Conservation (phyloP, 2,329 filamentous ascomycete species). For the Verticillium klebahnii region DNA sequence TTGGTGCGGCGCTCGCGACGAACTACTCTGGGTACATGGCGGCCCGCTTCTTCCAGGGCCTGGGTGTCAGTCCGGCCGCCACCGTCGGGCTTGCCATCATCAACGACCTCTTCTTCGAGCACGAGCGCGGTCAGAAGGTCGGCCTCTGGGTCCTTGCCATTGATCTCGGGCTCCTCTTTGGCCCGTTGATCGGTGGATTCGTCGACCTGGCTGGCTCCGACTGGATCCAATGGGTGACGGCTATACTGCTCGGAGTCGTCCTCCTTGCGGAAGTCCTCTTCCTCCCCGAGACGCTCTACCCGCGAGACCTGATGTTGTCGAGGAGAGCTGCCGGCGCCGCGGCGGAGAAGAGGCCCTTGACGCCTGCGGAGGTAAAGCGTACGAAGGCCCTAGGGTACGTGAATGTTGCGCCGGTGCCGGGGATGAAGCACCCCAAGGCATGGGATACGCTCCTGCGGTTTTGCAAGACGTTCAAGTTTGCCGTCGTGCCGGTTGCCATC, state of each 20-base stretch:
- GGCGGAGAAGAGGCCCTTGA: constrained; percentile 3
- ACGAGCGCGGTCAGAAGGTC: constrained; percentile 49
- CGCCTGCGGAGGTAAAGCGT: constrained; percentile 19
- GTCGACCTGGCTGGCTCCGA: constrained; percentile 38
- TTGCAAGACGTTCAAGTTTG: constrained; percentile 39
- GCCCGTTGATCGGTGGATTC: constrained; percentile 42
- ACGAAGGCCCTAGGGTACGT: constrained; percentile 39
- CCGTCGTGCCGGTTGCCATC: constrained; percentile 38
- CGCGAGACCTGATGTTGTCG: constrained; percentile 42
- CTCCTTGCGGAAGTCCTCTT: constrained; percentile 42
- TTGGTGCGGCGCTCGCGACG: constrained; percentile 26
- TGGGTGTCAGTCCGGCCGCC: constrained; percentile 48
- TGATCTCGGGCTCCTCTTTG: constrained; percentile 44
- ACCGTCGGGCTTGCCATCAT: constrained; percentile 52
- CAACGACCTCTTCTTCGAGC: constrained; percentile 52
- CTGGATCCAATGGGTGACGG: constrained; percentile 52
- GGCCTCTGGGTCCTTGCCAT: constrained; percentile 55
- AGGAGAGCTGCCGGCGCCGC: background rate
- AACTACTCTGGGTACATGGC: constrained; percentile 48
- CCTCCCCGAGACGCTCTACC: constrained; percentile 53
- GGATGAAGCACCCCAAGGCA: constrained; percentile 43
- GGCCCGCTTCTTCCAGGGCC: constrained; percentile 53
- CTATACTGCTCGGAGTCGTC: constrained; percentile 45
- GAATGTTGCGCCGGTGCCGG: constrained; percentile 41
- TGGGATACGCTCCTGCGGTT: constrained; percentile 42